Base-by-base conservation (phyloP, 257 asterid species). In the Phtheirospermum japonicum region DNA sequence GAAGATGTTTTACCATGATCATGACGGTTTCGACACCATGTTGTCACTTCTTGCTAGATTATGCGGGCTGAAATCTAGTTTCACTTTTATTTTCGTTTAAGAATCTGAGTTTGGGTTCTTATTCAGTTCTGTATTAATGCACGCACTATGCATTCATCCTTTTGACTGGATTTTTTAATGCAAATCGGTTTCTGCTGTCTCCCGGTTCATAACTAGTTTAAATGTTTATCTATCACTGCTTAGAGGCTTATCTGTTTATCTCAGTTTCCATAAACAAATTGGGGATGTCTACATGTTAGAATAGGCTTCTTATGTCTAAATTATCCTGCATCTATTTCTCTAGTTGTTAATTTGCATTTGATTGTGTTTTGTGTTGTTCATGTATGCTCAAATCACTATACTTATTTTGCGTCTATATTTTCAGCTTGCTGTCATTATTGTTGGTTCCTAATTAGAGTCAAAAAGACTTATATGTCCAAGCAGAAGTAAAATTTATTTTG, bases 141-240 rank as follows among this genome's bases (percentile, higher is more conserved):
- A 11, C 32, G 57, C 39, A 56, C 34, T 48, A 48, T 34, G 16
- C 30, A 23, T 36, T 18, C 31, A 37, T 37, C 14, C 57, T 64
- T 31, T 50, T 26, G 40, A 49, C 48, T 30, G 52, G 64, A 50
- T 50, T 50, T 8, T 6, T 45, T 14, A 45, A 14, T 45, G 48
- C 6, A 39, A n/a, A 45, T 45, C 42, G 13, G 46, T 51, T 69
- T 53, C 39, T 53, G 73, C 32, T 39, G 59, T 54, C 20, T 39
- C 16, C 4, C 7, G 48, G 18, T 61, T 45, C 31, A 14, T 46
- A 8, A 57, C 37, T 46, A 32, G 31, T 54, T 43, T 43, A 34
- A 46, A 23, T 33, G 63, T 11, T 34, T 56, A 6, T 43, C 53
- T 46, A 63, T 30, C 53, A 53, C 64, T 37, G 42, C 28, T 20